These are phyloP conservation scores for Cyanidium caldarium DNA, from an alignment of 23 red algal species.

Conservation along the genomic window DNA sequence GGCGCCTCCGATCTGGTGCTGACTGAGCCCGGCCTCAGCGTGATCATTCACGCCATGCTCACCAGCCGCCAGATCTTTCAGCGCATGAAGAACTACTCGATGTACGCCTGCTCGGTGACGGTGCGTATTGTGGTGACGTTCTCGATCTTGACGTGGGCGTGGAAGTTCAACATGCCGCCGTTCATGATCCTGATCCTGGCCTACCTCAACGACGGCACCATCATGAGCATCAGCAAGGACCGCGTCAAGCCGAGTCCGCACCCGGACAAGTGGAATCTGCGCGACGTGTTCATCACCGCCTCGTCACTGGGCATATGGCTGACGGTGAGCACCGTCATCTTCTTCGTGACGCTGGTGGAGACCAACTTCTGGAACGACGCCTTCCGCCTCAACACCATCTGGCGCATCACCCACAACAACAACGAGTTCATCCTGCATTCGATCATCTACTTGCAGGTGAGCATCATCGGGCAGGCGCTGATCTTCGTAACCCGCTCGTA, in stretches of 20 bases:
- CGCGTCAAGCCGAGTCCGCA: constrained; percentile 4
- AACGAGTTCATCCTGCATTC: constrained; percentile 18
- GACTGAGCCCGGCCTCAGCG: constrained; percentile 22
- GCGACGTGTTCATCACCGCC: constrained; percentile 18
- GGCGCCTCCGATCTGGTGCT: constrained; percentile 29
- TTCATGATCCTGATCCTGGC: constrained; percentile 28
- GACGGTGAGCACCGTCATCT: constrained; percentile 15
- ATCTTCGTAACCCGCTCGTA: constrained; percentile 21
- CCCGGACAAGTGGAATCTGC: constrained; percentile 25
- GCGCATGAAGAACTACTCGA: constrained; percentile 29
- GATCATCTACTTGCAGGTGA: constrained; percentile 14
- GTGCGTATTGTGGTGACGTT: constrained; percentile 34
- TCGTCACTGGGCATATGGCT: constrained; percentile 14
- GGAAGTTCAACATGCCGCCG: constrained; percentile 18
- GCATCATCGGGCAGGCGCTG: constrained; percentile 21
- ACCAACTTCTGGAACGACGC: constrained; percentile 18
- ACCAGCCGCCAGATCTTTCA: constrained; percentile 29
- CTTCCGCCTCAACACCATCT: background rate
- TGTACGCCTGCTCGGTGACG: constrained; percentile 17
- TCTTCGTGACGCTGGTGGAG: constrained; percentile 13
- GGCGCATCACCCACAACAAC: background rate
- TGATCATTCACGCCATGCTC: constrained; percentile 29
- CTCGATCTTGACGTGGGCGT: constrained; percentile 11
- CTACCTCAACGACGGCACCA: constrained; percentile 32
- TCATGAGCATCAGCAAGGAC: constrained; percentile 31